A percentile compares a stretch with the other conserved stretches of the same genome.
Evolutionary conservation across 139 green algal species (phyloP).

Genomic region (Choricystis sp.): DNA sequence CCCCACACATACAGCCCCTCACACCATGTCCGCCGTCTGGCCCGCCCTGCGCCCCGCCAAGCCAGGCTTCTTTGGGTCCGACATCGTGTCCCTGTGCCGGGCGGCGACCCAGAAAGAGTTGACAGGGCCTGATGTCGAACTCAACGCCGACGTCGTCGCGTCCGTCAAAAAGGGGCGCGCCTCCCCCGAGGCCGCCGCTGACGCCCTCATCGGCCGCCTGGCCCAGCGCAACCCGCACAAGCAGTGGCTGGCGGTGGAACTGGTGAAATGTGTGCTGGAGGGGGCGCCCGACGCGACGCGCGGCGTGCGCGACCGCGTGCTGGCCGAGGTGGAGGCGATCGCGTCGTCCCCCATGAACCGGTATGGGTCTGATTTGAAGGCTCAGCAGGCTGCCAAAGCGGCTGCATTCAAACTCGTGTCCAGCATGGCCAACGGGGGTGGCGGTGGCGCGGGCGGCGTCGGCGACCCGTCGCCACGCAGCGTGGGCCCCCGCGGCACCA

Average conservation of each 20-base stretch:
- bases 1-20: neutral
- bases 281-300: neutral
- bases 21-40: neutral
- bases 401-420: constrained; percentile 9
- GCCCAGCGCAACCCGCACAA: neutral
- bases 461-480: too few species aligned
- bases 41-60: neutral
- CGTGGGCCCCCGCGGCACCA: too few species aligned
- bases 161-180: neutral
- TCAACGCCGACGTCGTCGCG: neutral
- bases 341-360: constrained; percentile 14
- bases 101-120: neutral
- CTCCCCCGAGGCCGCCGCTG: too few species aligned
- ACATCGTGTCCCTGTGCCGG: neutral
- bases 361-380: constrained; percentile 5
- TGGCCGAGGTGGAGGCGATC: constrained; percentile 7
- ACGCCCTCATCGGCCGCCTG: neutral
- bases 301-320: neutral
- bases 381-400: constrained; percentile 11
- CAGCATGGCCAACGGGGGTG: too few species aligned
- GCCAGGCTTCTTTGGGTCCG: neutral
- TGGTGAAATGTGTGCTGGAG: neutral
- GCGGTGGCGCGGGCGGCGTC: too few species aligned
- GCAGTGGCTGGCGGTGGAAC: neutral
- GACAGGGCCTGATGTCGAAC: neutral